Percentiles rank a stretch among this genome's conserved stretches.
phyloP scores from a whole-genome alignment of 768 basidiomycete genomes.

The Podaxis sp. region DNA sequence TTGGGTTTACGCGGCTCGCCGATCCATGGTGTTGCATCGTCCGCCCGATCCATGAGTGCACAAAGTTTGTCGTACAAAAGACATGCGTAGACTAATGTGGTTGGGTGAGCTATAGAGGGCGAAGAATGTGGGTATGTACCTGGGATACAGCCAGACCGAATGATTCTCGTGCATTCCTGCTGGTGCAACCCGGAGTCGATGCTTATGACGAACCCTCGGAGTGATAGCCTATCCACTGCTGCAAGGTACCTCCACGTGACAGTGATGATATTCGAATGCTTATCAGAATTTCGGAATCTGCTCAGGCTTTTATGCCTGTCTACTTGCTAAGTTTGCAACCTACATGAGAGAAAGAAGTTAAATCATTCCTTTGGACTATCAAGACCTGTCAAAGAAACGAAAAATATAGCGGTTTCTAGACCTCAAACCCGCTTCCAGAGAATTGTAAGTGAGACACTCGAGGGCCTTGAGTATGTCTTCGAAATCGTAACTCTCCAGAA shows the following conservation, averaged over 20 bases:
- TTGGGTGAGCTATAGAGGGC: not conserved
- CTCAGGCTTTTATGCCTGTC: no score
- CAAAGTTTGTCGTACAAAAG: not conserved
- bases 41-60: not conserved
- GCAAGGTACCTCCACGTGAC: not conserved
- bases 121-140: not conserved
- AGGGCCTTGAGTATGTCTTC: no score
- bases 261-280: not conserved
- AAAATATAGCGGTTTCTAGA: no score
- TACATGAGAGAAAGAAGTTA: no score
- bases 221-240: not conserved
- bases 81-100: not conserved
- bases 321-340: no score
- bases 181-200: not conserved
- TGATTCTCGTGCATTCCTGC: not conserved
- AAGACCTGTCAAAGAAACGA: no score
- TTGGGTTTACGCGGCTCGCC: not conserved
- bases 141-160: not conserved
- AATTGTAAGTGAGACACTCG: no score
- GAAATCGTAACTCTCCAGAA: not conserved
- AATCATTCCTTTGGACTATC: no score
- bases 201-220: not conserved
- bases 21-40: not conserved
- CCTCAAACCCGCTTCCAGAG: no score
- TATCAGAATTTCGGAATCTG: not conserved